Conservation (phyloP, 2,329 filamentous ascomycete genomes). For the Geosmithia morbida region DNA sequence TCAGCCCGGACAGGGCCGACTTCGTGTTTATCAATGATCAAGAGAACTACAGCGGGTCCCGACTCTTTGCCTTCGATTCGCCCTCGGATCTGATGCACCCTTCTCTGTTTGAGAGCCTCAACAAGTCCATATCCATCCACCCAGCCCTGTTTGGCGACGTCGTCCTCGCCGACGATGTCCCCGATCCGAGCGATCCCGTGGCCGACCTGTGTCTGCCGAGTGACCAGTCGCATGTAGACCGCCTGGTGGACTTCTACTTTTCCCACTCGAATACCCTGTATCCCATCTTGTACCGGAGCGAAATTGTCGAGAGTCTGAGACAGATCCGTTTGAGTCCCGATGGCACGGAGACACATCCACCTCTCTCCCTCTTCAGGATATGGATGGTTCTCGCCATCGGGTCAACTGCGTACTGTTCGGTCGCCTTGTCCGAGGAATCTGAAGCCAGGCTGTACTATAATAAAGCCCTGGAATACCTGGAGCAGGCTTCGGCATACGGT, state of each 20-base stretch:
- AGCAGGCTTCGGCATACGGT: constrained; percentile 18
- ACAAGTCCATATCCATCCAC: constrained; percentile 10
- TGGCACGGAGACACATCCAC: constrained; percentile 13
- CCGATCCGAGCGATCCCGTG: constrained; percentile 8
- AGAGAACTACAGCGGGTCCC: constrained; percentile 3
- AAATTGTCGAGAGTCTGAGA: constrained; percentile 17
- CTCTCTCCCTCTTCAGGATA: constrained; percentile 22
- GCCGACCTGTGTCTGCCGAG: constrained; percentile 5
- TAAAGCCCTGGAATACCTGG: constrained; percentile 25
- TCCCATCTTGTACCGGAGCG: constrained; percentile 20
- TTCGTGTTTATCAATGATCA: constrained; percentile 20
- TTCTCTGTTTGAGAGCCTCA: constrained; percentile 8
- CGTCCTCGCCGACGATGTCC: constrained; percentile 10
- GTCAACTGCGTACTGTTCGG: constrained; percentile 26
- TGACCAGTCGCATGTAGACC: constrained; percentile 11
- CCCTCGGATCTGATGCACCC: constrained; percentile 10
- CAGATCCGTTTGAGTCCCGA: constrained; percentile 14
- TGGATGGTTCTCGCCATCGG: constrained; percentile 35
- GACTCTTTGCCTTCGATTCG: constrained; percentile 10
- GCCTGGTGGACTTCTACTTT: constrained; percentile 27
- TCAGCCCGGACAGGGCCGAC: constrained; percentile 24
- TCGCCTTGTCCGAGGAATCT: constrained; percentile 25
- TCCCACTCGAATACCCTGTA: constrained; percentile 31
- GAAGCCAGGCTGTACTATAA: constrained; percentile 26
- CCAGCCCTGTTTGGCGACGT: constrained; percentile 16